Base-by-base conservation (phyloP, 2,329 filamentous ascomycete genomes). In the Pestalotiopsis fici region DNA sequence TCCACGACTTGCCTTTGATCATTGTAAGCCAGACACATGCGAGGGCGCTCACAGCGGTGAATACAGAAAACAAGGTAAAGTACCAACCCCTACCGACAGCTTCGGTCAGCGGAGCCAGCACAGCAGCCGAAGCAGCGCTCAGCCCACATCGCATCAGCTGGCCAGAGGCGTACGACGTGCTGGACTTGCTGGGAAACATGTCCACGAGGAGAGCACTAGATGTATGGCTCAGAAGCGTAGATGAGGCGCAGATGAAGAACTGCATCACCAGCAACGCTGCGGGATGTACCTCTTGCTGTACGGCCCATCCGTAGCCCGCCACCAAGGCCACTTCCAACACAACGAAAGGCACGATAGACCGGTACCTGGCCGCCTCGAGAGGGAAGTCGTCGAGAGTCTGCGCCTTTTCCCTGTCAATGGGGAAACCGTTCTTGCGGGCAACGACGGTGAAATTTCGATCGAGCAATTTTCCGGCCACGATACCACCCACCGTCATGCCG, bases 201-300 rank as follows among this genome's bases (percentile, higher is more conserved):
- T 69, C 67, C 4, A 69, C 56, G 4, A 69, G 60, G 12, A 69
- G 37, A 11, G 67, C 65, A 35, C 65, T 69, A 12, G 61, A 37
- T 2, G 65, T 65, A 9, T 69, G 67, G 35, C 47, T 64, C 2
- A 69, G 18, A 3, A 69, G 23, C 12, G 67, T 69, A 3, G 61
- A 64, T 3, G 25, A 39, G 13, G 35, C 65, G 31, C 67, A 64
- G 4, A 69, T 62, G 43, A 67, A 65, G 57, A 67, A 67, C 18
- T 69, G 67, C 56, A 69, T 47, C 15, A 65, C 39, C 13, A 69
- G 37, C 18, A 63, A 54, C 9, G 35, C 56, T 1, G 65, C n/a
- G 18, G 65, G 65, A 6, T 69, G 65, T 2, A 54, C 67, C 4
- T 21, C 65, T 27, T 11, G 23, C 5, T 59, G 21, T 3, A 67